Conservation (phyloP, 345 rosid genomes). For the Eucalyptus camaldulensis region DNA sequence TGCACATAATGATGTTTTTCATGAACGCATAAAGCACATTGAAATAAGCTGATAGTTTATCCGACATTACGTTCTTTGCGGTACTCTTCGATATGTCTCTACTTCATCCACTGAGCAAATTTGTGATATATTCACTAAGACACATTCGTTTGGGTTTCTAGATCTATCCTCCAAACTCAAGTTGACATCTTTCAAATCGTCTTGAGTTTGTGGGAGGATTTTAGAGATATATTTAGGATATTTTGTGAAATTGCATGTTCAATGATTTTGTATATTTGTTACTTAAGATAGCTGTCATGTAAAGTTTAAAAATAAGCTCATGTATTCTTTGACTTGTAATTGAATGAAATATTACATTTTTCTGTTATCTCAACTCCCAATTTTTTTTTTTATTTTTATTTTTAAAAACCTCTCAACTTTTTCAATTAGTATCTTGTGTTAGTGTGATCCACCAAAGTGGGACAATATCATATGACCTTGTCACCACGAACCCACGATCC, state of each 20-base stretch:
- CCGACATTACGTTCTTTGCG: not conserved
- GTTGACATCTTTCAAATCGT: not conserved
- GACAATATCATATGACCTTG: not conserved
- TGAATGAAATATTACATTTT: not conserved
- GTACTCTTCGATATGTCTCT: not conserved
- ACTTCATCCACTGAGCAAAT: not conserved
- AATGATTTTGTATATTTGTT: not conserved
- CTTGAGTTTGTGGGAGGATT: not conserved
- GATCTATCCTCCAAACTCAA: not conserved
- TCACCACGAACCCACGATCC: not conserved
- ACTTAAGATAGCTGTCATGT: not conserved
- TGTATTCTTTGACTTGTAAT: not conserved
- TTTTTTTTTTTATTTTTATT: too few species aligned
- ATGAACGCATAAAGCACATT: not conserved
- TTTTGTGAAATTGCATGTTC: not conserved
- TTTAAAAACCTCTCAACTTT: too few species aligned
- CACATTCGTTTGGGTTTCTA: not conserved
- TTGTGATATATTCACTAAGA: not conserved
- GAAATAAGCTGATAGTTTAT: not conserved
- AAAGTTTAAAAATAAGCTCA: not conserved
- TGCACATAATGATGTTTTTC: not conserved
- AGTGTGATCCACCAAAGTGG: not conserved
- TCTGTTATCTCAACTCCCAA: not conserved
- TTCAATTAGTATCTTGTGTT: too few species aligned
- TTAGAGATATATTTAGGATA: not conserved